A percentile compares a stretch with the other conserved stretches of the same genome.
Conservation (phyloP, 306 rosid genomes). For the Sesbania bispinosa region DNA sequence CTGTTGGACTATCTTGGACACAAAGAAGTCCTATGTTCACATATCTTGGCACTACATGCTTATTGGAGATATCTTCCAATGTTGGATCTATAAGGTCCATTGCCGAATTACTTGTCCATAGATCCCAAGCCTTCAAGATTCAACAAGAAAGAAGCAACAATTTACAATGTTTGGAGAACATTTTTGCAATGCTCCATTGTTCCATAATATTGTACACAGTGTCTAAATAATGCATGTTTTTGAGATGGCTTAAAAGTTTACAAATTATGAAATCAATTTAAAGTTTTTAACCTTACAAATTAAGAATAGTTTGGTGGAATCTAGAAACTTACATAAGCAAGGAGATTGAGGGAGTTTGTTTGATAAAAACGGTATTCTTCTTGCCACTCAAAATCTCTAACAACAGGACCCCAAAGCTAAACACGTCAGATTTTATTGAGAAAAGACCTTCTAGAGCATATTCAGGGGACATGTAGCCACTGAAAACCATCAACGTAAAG, state of each 20-base stretch:
- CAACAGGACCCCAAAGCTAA: slow-evolving; percentile 29
- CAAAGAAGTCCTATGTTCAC: slow-evolving; percentile 33
- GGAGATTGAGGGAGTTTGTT: slow-evolving; percentile 22
- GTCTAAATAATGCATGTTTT: not conserved
- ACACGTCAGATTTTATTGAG: slow-evolving; percentile 24
- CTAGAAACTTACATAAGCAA: slow-evolving; percentile 26
- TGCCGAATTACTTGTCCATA: slow-evolving; percentile 23
- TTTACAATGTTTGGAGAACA: not conserved
- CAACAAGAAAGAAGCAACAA: not conserved
- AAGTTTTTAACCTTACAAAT: not conserved
- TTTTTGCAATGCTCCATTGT: not conserved
- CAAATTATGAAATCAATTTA: not conserved
- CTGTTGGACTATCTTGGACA: slow-evolving; percentile 33
- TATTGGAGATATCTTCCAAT: not conserved
- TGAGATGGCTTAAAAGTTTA: not conserved
- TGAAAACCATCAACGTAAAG: not conserved
- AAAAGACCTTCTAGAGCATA: slow-evolving; percentile 24
- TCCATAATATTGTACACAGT: not conserved
- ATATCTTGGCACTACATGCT: not conserved
- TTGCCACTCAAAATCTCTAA: slow-evolving; percentile 33
- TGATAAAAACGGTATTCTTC: slow-evolving; percentile 27
- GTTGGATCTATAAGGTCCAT: slow-evolving; percentile 17
- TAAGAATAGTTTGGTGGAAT: not conserved
- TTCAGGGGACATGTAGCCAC: too few relatives aligned
- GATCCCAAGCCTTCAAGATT: slow-evolving; percentile 33